phyloP scores from a whole-genome alignment of 2,329 filamentous ascomycete genomes.

The Penicillium sp. region DNA sequence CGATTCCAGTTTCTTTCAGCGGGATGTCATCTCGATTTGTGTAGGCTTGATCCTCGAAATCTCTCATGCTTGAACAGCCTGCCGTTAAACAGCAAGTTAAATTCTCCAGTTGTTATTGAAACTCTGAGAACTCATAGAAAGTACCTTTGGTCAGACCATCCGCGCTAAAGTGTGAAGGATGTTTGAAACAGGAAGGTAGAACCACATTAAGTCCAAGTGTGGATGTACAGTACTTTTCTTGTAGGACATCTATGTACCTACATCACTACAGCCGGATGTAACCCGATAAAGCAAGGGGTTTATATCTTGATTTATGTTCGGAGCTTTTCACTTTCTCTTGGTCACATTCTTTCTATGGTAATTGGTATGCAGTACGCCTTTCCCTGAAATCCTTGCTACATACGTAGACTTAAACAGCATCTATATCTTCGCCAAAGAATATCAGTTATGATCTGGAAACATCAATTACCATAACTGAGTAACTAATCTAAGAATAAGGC shows the following conservation, averaged over 20 bases:
- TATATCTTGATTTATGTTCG: neutral
- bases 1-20: conserved; percentile 14
- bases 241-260: neutral
- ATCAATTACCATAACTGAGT: no score
- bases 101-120: neutral
- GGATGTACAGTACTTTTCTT: neutral
- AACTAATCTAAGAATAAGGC: neutral
- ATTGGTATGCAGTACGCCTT: conserved; percentile 1
- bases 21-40: conserved; percentile 20
- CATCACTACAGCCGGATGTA: neutral
- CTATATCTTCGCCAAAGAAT: neutral
- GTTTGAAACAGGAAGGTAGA: neutral
- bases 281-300: neutral
- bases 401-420: neutral
- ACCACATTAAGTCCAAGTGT: neutral
- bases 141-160: conserved; percentile 1
- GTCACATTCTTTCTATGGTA: neutral
- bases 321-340: neutral
- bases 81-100: conserved; percentile 10
- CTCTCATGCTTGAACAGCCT: conserved; percentile 6
- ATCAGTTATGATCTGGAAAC: neutral
- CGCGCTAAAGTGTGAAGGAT: neutral
- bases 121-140: neutral
- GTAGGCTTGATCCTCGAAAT: conserved; percentile 7
- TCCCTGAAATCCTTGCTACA: neutral